Evolutionary conservation across 805 yeast genomes (phyloP), one percentile per base, ranked within the genome.

Genomic region (Saturnispora sanitii): DNA sequence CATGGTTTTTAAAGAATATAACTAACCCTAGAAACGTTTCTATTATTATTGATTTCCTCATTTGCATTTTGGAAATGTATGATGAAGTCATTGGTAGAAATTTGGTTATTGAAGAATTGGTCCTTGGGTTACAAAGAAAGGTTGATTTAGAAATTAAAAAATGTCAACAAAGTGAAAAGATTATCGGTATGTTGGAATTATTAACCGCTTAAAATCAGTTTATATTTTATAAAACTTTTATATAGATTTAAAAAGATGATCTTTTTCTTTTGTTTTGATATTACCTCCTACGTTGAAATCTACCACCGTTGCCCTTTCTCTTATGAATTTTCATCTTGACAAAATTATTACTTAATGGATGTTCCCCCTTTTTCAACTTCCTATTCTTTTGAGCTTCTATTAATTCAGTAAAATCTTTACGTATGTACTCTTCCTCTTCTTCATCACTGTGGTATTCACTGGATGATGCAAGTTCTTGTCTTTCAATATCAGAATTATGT

Each of bases 151-250:
- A 90, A 61, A 75, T 87, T 19, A 72, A 70, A 42, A 79, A 82
- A 54, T 83, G 95, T 33, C 75, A 76, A 56, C 96, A 88, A 56
- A 94, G 96, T 6, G 82, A 81, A 58, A 80, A 77, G 57, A 77
- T 92, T 33, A 86, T 82, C 53, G 98, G 98, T 41, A 92, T 92
- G 96, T 66, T 92, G 52, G 94, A 86, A 61, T 62, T 92, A 50
- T 68, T 90, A 52, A 79, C 87, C 38, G 72, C 55, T 63, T 45
- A 71, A 62, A 39, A 49, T 9, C 12, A 25, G 15, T 11, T 29
- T 16, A 11, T 15, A 15, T 15, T n/a, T 16, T n/a, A 29, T n/a
- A 6, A 17, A 29, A 16, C 6, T 15, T 29, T 23, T 7, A 11
- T 7, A 23, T 7, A 23, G 6, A 23, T 23, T 11, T 23, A 7